Evolutionary conservation across 257 asterid genomes (phyloP), one percentile per base, ranked within the genome.

Genomic region (Primulina tabacum): DNA sequence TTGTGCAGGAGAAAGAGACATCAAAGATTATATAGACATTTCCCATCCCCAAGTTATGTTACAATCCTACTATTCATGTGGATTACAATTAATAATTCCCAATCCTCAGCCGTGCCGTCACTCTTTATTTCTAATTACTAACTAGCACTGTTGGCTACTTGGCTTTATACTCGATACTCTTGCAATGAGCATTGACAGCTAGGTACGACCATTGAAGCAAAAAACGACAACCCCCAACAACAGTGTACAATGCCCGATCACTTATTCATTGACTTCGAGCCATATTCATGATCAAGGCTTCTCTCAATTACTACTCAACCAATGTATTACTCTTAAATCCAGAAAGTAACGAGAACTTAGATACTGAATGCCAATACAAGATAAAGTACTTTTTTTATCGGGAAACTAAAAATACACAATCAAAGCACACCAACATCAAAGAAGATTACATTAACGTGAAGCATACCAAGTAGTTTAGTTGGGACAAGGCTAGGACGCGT

Each of bases 161-260:
- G 24, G 64, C 2, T 12, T 17, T 24, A 8, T 4, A 11, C 4
- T 40, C 16, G 50, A 40, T 40, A 40, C 50, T 40, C 50, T 40
- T 11, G 50, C 50, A 40, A 21, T 16, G 68, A 50, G 18, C 70
- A 52, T 64, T 62, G 64, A 56, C 26, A 52, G 10, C 52, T 43
- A 55, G 58, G 64, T 70, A 4, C 62, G 70, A 59, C 14, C 50
- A 57, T 2, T 17, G 63, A 65, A 70, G 62, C 56, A 57, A 35
- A 21, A 56, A 63, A 61, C 16, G 17, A 53, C 24, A 40, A 62
- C 63, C 33, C 18, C 10, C n/a, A 30, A n/a, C 9, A 53, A 40
- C 16, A 2, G 50, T 37, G 43, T 37, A 37, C 11, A 37, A 8
- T 37, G 43, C 43, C 11, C 43, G 11, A 37, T 2, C 2, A 37